Evolutionary conservation across 1,284 basidiomycete species (phyloP), one percentile per base, ranked within the genome.

Genomic region (Golubevia pallescens): DNA sequence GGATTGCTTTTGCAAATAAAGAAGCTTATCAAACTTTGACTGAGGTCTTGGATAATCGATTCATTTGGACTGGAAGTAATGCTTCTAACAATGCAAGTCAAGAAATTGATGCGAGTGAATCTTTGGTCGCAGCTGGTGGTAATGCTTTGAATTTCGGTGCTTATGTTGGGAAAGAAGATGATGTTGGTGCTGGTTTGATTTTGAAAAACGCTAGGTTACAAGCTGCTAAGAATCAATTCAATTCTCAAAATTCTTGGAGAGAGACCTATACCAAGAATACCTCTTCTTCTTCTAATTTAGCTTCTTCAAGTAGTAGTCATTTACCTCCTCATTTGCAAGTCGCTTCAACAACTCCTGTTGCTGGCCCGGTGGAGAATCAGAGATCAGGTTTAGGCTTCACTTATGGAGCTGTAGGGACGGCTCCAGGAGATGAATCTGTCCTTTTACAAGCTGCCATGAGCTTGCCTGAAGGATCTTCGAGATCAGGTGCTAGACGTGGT

Each of bases 1-100:
- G 81, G 3, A 74, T 81, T 0, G 66, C 81, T 0, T 84, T 72
- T 52, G 81, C 80, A 0, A 84, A 65, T 6, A 61, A 61, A 1
- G 53, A 74, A 16, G 81, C 78, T 34, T 82, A 76, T 60, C 48
- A 61, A 2, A 66, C 70, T 5, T 63, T 84, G 14, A 70, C 62
- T 2, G 63, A 65, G 28, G 16, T 82, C 23, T 56, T 80, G 0
- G 20, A 65, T 10, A 58, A 68, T 6, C 57, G 53, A 24, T 84
- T 61, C 58, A 20, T 68, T 8, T 84, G 78, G 78, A 74, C 76
- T 8, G 75, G 76, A 1, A 70, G 69, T 1, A 16, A 16, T 10
- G 42, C 10, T 16, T 28, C 28, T 28, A 28, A 28, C 28, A 28
- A 28, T 28, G 28, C 28, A 28, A 48, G 42, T 48, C 10, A 16